Percentiles rank a stretch among this genome's conserved stretches.
Evolutionary conservation across 1,139 yeast genomes (phyloP).

Genomic region (Citeromyces hawaiiensis): DNA sequence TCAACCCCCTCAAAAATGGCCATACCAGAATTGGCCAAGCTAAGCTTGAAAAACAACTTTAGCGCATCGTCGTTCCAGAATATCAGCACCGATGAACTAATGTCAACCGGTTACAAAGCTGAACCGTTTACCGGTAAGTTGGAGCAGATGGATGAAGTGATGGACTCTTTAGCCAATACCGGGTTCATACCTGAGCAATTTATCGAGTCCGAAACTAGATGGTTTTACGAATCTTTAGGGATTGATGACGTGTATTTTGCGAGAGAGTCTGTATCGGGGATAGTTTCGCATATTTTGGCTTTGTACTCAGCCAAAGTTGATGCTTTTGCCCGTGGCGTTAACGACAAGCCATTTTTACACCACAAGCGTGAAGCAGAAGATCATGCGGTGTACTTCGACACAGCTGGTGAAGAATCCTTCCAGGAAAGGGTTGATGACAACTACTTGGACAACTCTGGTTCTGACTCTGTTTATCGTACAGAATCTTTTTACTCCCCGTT

Average conservation of each 20-base stretch:
- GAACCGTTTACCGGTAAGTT: constrained; percentile 72
- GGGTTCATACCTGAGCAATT: constrained; percentile 85
- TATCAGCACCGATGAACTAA: constrained; percentile 14
- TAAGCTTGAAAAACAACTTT: constrained; percentile 19
- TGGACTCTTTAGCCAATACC: constrained; percentile 67
- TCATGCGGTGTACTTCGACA: constrained; percentile 88
- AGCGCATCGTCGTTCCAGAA: constrained; percentile 18
- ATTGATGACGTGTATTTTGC: constrained; percentile 91
- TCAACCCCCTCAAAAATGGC: too few relatives aligned
- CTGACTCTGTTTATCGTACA: constrained; percentile 46
- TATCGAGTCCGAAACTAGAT: constrained; percentile 75
- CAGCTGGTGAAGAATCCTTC: constrained; percentile 27
- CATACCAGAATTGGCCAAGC: neutral
- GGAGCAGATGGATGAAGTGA: constrained; percentile 67
- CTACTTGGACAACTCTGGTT: constrained; percentile 51
- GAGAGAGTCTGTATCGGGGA: constrained; percentile 66
- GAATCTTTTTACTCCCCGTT: constrained; percentile 75
- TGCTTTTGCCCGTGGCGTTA: constrained; percentile 54
- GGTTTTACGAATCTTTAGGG: constrained; percentile 84
- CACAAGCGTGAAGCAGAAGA: constrained; percentile 67
- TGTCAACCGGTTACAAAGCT: constrained; percentile 49
- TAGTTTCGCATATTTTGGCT: constrained; percentile 76
- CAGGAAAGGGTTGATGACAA: constrained; percentile 69
- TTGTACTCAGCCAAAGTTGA: constrained; percentile 88
- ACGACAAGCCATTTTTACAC: constrained; percentile 44